These are phyloP conservation scores for Colletotrichum sp. DNA, from an alignment of 2,329 filamentous ascomycete genomes.

Conservation along the genomic window DNA sequence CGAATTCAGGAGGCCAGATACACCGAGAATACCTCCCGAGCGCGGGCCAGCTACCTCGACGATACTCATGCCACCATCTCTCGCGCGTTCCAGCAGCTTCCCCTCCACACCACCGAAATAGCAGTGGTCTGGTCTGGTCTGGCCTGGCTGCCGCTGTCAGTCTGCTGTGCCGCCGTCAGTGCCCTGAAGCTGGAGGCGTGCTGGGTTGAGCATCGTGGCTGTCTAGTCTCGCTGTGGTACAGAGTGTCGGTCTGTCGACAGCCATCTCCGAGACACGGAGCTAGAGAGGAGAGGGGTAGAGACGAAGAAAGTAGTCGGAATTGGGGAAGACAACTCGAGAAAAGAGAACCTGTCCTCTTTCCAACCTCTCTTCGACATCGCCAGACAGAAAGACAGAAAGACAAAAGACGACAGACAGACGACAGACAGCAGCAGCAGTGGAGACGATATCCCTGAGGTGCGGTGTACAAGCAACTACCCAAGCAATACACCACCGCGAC, in stretches of 20 bases:
- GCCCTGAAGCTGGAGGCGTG: background rate
- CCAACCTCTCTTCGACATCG: background rate
- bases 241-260: background rate
- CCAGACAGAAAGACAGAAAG: background rate
- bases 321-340: background rate
- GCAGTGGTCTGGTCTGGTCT: background rate
- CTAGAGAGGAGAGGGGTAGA: background rate
- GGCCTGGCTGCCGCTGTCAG: background rate
- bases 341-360: background rate
- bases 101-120: background rate
- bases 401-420: background rate
- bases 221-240: background rate
- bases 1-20: background rate
- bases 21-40: slow-evolving; percentile 14
- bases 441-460: background rate
- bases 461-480: slow-evolving; percentile 12
- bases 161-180: background rate
- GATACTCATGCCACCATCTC: background rate
- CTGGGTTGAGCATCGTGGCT: background rate
- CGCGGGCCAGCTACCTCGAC: background rate
- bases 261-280: background rate
- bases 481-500: background rate
- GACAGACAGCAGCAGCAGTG: background rate
- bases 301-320: background rate
- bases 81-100: slow-evolving; percentile 9